These are phyloP conservation scores for Yamadazyma dushanensis DNA, from an alignment of 1,139 yeast species.

Conservation along the genomic window DNA sequence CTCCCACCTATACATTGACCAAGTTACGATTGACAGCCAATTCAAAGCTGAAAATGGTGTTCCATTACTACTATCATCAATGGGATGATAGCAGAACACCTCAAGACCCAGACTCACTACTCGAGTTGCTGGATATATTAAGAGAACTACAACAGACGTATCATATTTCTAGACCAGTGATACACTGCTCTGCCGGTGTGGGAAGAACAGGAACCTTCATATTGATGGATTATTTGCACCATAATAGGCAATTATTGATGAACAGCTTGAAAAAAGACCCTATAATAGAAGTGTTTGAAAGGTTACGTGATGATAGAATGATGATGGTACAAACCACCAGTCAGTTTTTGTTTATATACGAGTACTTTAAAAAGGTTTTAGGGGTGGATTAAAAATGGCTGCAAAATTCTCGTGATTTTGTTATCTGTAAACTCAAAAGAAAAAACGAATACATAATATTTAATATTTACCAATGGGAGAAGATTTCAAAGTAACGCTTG, in stretches of 20 bases:
- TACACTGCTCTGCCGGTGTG: constrained; percentile 86
- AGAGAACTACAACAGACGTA: constrained; percentile 11
- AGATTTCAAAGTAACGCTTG: no score
- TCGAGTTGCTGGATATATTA: constrained; percentile 28
- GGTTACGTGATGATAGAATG: constrained; percentile 54
- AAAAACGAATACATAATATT: neutral
- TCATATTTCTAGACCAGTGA: constrained; percentile 35
- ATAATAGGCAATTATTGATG: constrained; percentile 20
- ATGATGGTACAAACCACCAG: constrained; percentile 67
- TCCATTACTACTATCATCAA: constrained; percentile 52
- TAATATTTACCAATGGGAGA: neutral
- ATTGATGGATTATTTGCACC: constrained; percentile 58
- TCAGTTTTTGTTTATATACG: constrained; percentile 55
- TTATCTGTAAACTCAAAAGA: no score
- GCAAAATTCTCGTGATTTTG: no score
- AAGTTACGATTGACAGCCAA: constrained; percentile 25
- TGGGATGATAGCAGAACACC: constrained; percentile 63
- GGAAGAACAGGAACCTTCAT: constrained; percentile 83
- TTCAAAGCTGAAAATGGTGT: constrained; percentile 36
- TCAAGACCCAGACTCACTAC: constrained; percentile 39
- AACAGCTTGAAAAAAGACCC: constrained; percentile 22
- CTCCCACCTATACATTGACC: constrained; percentile 25
- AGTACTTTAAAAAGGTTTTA: constrained; percentile 12
- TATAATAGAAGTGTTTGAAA: constrained; percentile 35
- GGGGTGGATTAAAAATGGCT: neutral